Conservation (phyloP, 2,329 filamentous ascomycete genomes). For the Aspergillus melleus region DNA sequence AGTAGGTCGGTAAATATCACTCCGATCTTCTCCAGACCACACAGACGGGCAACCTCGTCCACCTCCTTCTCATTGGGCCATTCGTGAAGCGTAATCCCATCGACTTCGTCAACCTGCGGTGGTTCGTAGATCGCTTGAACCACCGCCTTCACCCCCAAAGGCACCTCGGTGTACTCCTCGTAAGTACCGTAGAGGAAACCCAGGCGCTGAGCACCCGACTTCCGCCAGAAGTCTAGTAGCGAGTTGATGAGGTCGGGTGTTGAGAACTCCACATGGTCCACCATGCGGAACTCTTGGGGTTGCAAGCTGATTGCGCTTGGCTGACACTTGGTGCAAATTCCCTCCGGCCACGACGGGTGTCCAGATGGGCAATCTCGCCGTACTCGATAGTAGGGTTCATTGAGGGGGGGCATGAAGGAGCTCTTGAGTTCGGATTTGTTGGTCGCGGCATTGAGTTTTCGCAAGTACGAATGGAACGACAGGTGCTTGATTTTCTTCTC, state of each 20-base stretch:
- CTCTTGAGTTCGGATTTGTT: slow-evolving; percentile 93
- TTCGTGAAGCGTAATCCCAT: slow-evolving; percentile 79
- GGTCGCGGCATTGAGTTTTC: slow-evolving; percentile 93
- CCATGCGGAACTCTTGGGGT: slow-evolving; percentile 91
- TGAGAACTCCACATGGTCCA: slow-evolving; percentile 96
- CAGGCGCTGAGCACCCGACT: slow-evolving; percentile 77
- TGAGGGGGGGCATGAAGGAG: slow-evolving; percentile 94
- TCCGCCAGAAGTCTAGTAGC: slow-evolving; percentile 91
- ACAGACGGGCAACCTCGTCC: slow-evolving; percentile 75
- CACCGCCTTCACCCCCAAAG: slow-evolving; percentile 89
- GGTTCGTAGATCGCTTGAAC: slow-evolving; percentile 98
- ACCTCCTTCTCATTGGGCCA: slow-evolving; percentile 85
- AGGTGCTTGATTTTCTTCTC: slow-evolving; percentile 99
- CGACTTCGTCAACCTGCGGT: slow-evolving; percentile 82
- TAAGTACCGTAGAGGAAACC: slow-evolving; percentile 92
- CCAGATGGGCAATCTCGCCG: slow-evolving; percentile 86
- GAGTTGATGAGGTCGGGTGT: slow-evolving; percentile 79
- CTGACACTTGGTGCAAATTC: slow-evolving; percentile 97
- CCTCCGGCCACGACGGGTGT: slow-evolving; percentile 89
- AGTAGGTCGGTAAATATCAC: slow-evolving; percentile 93
- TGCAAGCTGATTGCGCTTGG: slow-evolving; percentile 95
- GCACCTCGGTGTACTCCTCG: slow-evolving; percentile 86
- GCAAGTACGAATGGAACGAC: slow-evolving; percentile 90
- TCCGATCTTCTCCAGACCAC: slow-evolving; percentile 83
- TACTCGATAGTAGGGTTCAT: slow-evolving; percentile 89